Percentiles rank a stretch among this genome's conserved stretches.
Conservation (phyloP, 129 eudicot genomes). For the Flaveria sonorensis region DNA sequence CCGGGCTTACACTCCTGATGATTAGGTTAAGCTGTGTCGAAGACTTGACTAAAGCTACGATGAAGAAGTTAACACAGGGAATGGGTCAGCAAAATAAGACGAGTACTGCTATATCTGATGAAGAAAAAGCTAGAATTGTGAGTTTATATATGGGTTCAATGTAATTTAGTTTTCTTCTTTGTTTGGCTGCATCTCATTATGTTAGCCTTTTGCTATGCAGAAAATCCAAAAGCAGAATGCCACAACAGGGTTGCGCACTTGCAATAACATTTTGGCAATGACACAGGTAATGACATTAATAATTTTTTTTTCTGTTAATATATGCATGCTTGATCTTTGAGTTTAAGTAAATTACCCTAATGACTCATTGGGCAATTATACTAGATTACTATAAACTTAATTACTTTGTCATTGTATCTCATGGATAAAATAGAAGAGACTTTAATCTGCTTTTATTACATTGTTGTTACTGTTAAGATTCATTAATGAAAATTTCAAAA, state of each 20-base stretch:
- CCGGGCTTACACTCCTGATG: constrained; percentile 18
- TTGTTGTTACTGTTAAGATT: constrained; percentile 1
- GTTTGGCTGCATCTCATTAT: constrained; percentile 37
- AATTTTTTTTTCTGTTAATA: not conserved
- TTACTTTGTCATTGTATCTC: constrained; percentile 1
- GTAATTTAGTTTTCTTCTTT: constrained; percentile 26
- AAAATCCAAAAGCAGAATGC: constrained; percentile 80
- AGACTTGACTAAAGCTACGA: constrained; percentile 74
- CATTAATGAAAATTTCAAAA: not conserved
- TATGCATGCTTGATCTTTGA: constrained; percentile 4
- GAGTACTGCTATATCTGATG: constrained; percentile 69
- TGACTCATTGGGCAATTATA: not conserved
- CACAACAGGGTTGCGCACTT: constrained; percentile 80
- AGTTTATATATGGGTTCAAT: constrained; percentile 47
- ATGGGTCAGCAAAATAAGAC: constrained; percentile 81
- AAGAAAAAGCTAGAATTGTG: constrained; percentile 74
- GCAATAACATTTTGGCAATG: constrained; percentile 94
- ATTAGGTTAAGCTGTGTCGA: constrained; percentile 77
- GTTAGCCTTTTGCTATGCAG: constrained; percentile 46
- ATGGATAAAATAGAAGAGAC: not conserved
- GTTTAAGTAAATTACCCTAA: not conserved
- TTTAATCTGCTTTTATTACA: not conserved
- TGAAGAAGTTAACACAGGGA: constrained; percentile 83
- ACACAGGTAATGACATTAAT: constrained; percentile 53
- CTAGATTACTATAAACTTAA: not conserved